Percentiles rank a stretch among this genome's conserved stretches.
Evolutionary conservation across 257 asterid species (phyloP).

Genomic region (Anisodus acutangulus): DNA sequence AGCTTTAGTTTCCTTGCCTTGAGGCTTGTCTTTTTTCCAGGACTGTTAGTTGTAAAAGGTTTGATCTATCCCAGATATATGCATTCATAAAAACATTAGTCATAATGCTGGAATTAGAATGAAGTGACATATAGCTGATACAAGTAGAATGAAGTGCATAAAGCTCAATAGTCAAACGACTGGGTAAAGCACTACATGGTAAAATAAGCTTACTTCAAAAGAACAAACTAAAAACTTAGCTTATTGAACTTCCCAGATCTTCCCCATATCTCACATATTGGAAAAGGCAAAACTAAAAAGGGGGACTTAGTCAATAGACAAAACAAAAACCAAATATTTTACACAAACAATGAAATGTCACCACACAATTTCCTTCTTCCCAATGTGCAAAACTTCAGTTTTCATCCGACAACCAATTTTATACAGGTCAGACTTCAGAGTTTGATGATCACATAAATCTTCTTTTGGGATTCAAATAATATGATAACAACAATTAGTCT

Average conservation of each 20-base stretch:
- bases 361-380: slow-evolving; percentile 5
- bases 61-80: neutral
- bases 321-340: neutral
- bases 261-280: neutral
- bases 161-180: neutral
- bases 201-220: slow-evolving; percentile 3
- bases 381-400: neutral
- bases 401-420: neutral
- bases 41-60: neutral
- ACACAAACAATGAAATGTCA: neutral
- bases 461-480: neutral
- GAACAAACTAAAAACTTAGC: neutral
- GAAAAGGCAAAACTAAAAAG: neutral
- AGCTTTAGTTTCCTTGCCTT: too few relatives aligned
- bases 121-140: neutral
- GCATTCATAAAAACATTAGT: neutral
- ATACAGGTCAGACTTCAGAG: slow-evolving; percentile 9
- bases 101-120: neutral
- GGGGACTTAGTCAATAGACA: neutral
- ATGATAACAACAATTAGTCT: neutral
- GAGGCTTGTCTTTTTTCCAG: too few relatives aligned
- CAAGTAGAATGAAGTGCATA: neutral
- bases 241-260: neutral
- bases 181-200: neutral
- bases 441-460: neutral